These are phyloP conservation scores for Calonectria henricotiae DNA, from an alignment of 2,329 filamentous ascomycete genomes.

Conservation along the genomic window DNA sequence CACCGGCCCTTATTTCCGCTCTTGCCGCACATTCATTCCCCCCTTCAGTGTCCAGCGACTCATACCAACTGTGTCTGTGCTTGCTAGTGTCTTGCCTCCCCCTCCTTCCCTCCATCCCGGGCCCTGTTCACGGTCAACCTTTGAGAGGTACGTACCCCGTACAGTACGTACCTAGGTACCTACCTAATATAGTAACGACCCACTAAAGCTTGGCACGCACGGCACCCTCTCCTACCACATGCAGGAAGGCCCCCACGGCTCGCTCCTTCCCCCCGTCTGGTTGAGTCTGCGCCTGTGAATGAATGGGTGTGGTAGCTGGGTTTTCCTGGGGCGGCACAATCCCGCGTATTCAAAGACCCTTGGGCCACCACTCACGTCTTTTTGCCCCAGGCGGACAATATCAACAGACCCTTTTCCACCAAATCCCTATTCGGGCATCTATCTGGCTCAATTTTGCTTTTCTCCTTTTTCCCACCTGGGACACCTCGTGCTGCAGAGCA, in stretches of 20 bases:
- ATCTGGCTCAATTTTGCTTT: neutral
- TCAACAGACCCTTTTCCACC: conserved; percentile 11
- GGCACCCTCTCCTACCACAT: conserved; percentile 20
- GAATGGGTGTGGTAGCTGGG: conserved; percentile 8
- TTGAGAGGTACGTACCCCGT: conserved; percentile 2
- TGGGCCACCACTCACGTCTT: conserved; percentile 11
- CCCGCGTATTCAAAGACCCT: conserved; percentile 25
- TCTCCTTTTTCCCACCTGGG: conserved; percentile 6
- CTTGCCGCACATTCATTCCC: conserved; percentile 2
- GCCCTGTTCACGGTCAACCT: conserved; percentile 11
- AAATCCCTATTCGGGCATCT: neutral
- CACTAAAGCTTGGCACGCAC: conserved; percentile 24
- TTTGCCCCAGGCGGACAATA: conserved; percentile 20
- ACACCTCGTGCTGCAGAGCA: conserved; percentile 18
- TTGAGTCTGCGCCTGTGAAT: neutral
- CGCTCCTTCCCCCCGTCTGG: conserved; percentile 17
- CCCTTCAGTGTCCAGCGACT: neutral
- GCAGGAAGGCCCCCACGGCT: conserved; percentile 21
- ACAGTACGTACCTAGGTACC: neutral
- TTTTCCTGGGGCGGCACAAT: conserved; percentile 24
- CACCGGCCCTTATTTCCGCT: conserved; percentile 15
- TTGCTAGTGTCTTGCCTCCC: neutral
- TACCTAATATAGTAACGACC: neutral
- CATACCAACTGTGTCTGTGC: neutral
- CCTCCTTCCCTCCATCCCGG: neutral